Percentiles rank a stretch among this genome's conserved stretches.
These are phyloP conservation scores for Eucalyptus fibrosa DNA, from an alignment of 345 rosid genomes.

Conservation along the genomic window DNA sequence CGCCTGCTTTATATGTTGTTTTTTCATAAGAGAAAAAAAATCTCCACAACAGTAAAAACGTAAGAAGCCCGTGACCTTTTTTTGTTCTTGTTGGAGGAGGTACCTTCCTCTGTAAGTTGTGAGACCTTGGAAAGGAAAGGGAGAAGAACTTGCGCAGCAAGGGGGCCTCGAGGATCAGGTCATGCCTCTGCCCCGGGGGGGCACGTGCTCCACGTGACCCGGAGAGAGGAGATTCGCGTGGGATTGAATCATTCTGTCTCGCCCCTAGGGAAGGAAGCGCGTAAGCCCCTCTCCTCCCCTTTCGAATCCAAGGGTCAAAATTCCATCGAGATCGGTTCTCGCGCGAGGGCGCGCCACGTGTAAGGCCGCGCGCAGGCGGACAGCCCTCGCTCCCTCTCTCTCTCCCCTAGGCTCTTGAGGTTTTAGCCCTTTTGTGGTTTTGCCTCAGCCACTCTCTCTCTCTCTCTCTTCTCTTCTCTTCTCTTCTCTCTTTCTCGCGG, in stretches of 20 bases:
- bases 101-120: background rate
- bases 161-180: background rate
- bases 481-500: background rate
- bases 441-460: background rate
- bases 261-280: background rate
- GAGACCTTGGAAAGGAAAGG: background rate
- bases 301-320: background rate
- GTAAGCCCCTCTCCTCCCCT: background rate
- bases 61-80: background rate
- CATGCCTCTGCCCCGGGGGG: background rate
- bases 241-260: background rate
- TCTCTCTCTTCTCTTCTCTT: background rate
- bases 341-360: background rate
- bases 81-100: background rate
- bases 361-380: background rate
- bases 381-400: background rate
- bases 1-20: background rate
- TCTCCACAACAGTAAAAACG: background rate
- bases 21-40: fast-evolving
- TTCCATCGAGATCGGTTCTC: background rate
- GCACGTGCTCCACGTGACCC: background rate
- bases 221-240: background rate
- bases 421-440: background rate
- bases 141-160: background rate
- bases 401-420: background rate